Percentiles rank a stretch among this genome's conserved stretches.
Conservation (phyloP, 2,329 filamentous ascomycete genomes). For the Nothophaeocryptopus gaeumannii region DNA sequence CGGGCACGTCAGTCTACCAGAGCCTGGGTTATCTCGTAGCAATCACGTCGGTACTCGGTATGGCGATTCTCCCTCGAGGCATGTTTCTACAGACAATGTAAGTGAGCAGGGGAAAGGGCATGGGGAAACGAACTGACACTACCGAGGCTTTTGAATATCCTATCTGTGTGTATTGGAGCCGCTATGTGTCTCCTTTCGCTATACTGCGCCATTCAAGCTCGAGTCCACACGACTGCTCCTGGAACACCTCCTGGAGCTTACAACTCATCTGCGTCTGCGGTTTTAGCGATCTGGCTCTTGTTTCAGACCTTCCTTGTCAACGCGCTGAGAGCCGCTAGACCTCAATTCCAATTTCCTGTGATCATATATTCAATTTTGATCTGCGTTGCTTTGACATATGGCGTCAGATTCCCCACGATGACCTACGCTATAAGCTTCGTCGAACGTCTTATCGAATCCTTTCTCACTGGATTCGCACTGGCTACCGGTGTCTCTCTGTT, state of each 20-base stretch:
- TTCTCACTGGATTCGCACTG: conserved; percentile 64
- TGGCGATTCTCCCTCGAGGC: conserved; percentile 66
- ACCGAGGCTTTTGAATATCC: conserved; percentile 59
- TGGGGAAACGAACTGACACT: conserved; percentile 41
- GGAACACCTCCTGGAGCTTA: conserved; percentile 46
- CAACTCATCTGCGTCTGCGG: conserved; percentile 70
- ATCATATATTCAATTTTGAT: conserved; percentile 69
- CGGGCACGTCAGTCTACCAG: conserved; percentile 51
- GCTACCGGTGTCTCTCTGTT: conserved; percentile 62
- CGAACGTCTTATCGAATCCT: conserved; percentile 56
- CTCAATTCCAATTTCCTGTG: conserved; percentile 64
- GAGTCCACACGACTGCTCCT: conserved; percentile 52
- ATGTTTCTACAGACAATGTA: conserved; percentile 68
- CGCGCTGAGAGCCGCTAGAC: conserved; percentile 61
- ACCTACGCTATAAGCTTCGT: conserved; percentile 54
- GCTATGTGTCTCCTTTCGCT: conserved; percentile 61
- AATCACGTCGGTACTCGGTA: conserved; percentile 62
- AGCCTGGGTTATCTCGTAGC: conserved; percentile 62
- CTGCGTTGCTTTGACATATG: conserved; percentile 62
- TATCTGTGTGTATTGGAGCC: conserved; percentile 56
- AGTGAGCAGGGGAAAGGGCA: conserved; percentile 34
- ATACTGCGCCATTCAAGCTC: conserved; percentile 64
- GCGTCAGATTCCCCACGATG: conserved; percentile 55
- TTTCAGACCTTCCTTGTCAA: conserved; percentile 68
- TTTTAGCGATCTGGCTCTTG: conserved; percentile 69